A percentile compares a stretch with the other conserved stretches of the same genome.
Evolutionary conservation across 179 eudicot species (phyloP).

Genomic region (Drosera spatulata): DNA sequence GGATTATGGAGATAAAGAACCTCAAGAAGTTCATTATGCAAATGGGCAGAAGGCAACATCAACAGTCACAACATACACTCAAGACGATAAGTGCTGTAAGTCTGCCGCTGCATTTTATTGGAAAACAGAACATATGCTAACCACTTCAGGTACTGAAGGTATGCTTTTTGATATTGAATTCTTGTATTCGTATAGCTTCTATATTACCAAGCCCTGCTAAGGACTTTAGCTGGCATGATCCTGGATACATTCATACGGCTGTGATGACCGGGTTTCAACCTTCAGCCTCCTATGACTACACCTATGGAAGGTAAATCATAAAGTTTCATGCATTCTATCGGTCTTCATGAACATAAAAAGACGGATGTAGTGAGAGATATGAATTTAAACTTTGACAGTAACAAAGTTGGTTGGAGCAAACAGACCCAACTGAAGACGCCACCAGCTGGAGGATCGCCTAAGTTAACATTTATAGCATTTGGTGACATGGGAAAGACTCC

Average conservation of each 20-base stretch:
- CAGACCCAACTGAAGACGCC: slow-evolving; percentile 44
- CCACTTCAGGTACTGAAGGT: no score
- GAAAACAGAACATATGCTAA: no score
- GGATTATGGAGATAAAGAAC: slow-evolving; percentile 59
- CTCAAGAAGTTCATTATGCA: slow-evolving; percentile 58
- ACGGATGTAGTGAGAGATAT: no score
- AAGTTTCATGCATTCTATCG: no score
- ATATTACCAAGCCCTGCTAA: slow-evolving; percentile 47
- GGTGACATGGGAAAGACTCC: slow-evolving; percentile 64
- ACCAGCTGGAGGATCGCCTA: slow-evolving; percentile 61
- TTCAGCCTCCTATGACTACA: slow-evolving; percentile 34
- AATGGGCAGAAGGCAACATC: slow-evolving; percentile 42
- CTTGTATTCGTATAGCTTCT: neutral
- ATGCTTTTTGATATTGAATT: no score
- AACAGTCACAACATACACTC: slow-evolving; percentile 46
- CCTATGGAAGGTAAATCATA: slow-evolving; percentile 56
- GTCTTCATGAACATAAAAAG: no score
- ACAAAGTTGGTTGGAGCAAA: slow-evolving; percentile 66
- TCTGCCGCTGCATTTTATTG: neutral
- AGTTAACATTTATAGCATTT: slow-evolving; percentile 52
- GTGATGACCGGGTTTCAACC: slow-evolving; percentile 53
- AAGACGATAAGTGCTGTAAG: slow-evolving; percentile 67
- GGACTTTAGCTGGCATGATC: slow-evolving; percentile 17
- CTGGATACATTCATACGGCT: slow-evolving; percentile 75
- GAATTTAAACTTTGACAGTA: slow-evolving; percentile 16